These are phyloP conservation scores for Ophiocordyceps camponoti-leonardi DNA, from an alignment of 2,329 filamentous ascomycete genomes.

Conservation along the genomic window DNA sequence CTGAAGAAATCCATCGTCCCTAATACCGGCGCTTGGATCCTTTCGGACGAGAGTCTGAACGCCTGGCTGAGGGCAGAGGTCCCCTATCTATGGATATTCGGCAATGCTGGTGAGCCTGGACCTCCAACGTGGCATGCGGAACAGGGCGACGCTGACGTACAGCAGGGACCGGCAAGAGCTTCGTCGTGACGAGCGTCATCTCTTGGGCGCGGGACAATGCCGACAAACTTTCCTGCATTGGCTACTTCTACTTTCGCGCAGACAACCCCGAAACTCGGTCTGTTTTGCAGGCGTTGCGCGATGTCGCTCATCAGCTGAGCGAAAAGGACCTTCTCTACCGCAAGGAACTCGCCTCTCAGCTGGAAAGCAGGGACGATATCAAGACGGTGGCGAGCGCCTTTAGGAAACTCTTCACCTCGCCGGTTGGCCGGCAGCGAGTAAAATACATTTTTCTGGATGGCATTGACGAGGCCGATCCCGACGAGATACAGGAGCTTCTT, in stretches of 20 bases:
- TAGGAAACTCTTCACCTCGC: constrained; percentile 21
- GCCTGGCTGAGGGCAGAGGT: constrained; percentile 20
- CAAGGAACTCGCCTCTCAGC: constrained; percentile 18
- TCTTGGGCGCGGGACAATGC: constrained; percentile 12
- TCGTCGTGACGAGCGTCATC: constrained; percentile 25
- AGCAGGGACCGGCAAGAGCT: constrained; percentile 26
- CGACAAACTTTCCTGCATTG: constrained; percentile 16
- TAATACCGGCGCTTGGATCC: constrained; percentile 28
- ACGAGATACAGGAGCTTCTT: constrained; percentile 19
- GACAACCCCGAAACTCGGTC: constrained; percentile 27
- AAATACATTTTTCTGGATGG: constrained; percentile 29
- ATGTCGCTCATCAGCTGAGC: constrained; percentile 28
- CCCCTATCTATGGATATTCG: constrained; percentile 24
- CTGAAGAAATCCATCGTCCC: constrained; percentile 21
- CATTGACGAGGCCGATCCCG: constrained; percentile 24
- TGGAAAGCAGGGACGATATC: constrained; percentile 21
- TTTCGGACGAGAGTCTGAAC: constrained; percentile 18
- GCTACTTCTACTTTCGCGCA: constrained; percentile 30
- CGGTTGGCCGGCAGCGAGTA: constrained; percentile 15
- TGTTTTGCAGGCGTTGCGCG: constrained; percentile 24
- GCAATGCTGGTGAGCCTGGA: constrained; percentile 17
- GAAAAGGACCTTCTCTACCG: constrained; percentile 26
- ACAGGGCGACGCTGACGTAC: neutral
- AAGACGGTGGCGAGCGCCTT: constrained; percentile 26
- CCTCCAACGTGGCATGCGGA: neutral